Percentiles rank a stretch among this genome's conserved stretches.
Evolutionary conservation across 1,139 yeast genomes (phyloP).

Genomic region (Suhomyces anneliseae): DNA sequence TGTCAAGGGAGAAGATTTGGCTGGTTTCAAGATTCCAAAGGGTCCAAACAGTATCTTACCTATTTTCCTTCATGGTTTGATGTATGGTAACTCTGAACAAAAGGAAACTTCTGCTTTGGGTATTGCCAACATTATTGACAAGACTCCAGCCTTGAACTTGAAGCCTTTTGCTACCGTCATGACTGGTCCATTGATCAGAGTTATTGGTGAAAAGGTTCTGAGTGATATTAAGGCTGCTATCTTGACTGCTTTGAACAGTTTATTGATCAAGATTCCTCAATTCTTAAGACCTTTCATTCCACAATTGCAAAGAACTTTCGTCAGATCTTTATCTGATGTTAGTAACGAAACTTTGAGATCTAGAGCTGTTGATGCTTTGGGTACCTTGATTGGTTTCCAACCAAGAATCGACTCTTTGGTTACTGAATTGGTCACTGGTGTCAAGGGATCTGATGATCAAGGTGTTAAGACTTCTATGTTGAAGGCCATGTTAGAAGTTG

Average conservation of each 20-base stretch:
- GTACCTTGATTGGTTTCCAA: conserved; percentile 82
- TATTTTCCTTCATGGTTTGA: conserved; percentile 88
- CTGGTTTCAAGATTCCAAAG: conserved; percentile 76
- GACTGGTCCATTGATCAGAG: conserved; percentile 97
- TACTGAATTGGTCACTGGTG: conserved; percentile 77
- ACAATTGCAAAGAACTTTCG: conserved; percentile 95
- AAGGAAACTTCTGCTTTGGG: conserved; percentile 87
- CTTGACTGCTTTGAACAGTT: conserved; percentile 73
- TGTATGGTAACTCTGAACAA: conserved; percentile 87
- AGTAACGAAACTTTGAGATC: conserved; percentile 68
- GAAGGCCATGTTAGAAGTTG: conserved; percentile 82
- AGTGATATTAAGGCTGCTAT: conserved; percentile 93
- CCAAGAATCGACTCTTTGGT: conserved; percentile 94
- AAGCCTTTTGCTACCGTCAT: conserved; percentile 89
- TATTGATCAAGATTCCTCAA: conserved; percentile 83
- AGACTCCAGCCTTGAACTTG: conserved; percentile 79
- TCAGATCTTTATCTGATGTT: conserved; percentile 82
- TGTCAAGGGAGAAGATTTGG: conserved; percentile 60
- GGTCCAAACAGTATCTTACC: conserved; percentile 91
- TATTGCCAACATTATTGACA: conserved; percentile 82
- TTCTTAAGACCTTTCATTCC: conserved; percentile 95
- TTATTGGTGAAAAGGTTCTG: conserved; percentile 91
- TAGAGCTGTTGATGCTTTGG: conserved; percentile 89
- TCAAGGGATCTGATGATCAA: conserved; percentile 52
- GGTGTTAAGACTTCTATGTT: conserved; percentile 87